Evolutionary conservation across 768 basidiomycete genomes (phyloP), one percentile per base, ranked within the genome.

Genomic region (Trametopsis cervina): DNA sequence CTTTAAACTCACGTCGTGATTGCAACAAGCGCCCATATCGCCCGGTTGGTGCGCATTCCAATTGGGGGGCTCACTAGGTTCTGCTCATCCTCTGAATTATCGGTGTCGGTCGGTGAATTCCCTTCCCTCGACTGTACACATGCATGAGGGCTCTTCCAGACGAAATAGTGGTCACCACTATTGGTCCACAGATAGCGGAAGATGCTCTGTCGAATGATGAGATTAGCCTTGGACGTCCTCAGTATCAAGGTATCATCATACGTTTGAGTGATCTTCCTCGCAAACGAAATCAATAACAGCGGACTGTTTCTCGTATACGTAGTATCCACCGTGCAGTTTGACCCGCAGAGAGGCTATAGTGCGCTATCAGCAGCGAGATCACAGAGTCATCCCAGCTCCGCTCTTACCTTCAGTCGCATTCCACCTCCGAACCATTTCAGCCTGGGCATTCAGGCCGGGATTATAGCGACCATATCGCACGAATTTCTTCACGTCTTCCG

Each of bases 271-370:
- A n/a, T 52, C 41, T 11, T 49, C 57, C 49, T 60, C 57, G 43
- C 63, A 66, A 27, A 59, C 40, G 48, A 65, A 63, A 42, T 53
- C 45, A 18, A 67, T 41, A 22, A 53, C 55, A 13, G 62, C 57
- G 6, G 54, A 51, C 44, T 63, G 62, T 10, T 49, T 42, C 20
- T 51, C 44, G 42, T 61, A 43, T n/a, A 60, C 55, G 33, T 66
- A 62, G 39, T 53, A 55, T 11, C 66, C 61, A 39, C 63, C 62
- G 41, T 57, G 49, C 47, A 63, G 46, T 36, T 52, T 51, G 18
- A 65, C 26, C 18, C 57, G 52, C 17, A 67, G 51, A 5, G 57
- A 52, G 9, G 49, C 60, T 61, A 40, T n/a, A n/a, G 18, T 46
- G 44, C 11, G 23, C 18, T n/a, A 29, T 40, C 20, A 18, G 2